phyloP scores from a whole-genome alignment of 164 flowering plant genomes.

The Kingdonia uniflora region DNA sequence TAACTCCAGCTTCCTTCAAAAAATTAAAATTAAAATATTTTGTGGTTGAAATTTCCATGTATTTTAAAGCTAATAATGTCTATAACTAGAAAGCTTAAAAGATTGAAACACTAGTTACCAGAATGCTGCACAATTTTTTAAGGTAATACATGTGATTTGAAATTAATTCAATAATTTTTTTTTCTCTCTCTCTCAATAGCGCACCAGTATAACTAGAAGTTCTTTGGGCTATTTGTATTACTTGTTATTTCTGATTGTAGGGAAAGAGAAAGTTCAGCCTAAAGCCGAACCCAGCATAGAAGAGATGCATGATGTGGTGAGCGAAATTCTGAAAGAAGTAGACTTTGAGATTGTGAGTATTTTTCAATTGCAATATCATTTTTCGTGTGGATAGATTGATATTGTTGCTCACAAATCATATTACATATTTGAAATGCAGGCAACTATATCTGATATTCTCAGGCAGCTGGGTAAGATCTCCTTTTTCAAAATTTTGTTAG shows the following conservation, averaged over 20 bases:
- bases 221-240: no score
- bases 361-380: neutral
- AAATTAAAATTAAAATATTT: no score
- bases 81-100: no score
- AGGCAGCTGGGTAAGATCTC: conserved; percentile 52
- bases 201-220: no score
- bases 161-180: no score
- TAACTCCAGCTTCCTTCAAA: no score
- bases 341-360: conserved; percentile 78
- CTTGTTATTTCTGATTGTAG: conserved; percentile 12
- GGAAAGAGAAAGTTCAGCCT: conserved; percentile 33
- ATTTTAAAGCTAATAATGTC: no score
- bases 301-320: conserved; percentile 61
- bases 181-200: no score
- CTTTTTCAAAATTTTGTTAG: neutral
- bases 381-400: neutral
- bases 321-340: conserved; percentile 58
- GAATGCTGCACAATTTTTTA: no score
- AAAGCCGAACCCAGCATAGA: conserved; percentile 51
- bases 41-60: no score
- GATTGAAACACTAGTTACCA: no score
- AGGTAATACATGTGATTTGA: no score
- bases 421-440: conserved; percentile 36
- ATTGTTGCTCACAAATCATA: conserved; percentile 7
- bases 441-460: conserved; percentile 76